These are phyloP conservation scores for Trichocladium uniseriatum DNA, from an alignment of 495 filamentous ascomycete species.

Conservation along the genomic window DNA sequence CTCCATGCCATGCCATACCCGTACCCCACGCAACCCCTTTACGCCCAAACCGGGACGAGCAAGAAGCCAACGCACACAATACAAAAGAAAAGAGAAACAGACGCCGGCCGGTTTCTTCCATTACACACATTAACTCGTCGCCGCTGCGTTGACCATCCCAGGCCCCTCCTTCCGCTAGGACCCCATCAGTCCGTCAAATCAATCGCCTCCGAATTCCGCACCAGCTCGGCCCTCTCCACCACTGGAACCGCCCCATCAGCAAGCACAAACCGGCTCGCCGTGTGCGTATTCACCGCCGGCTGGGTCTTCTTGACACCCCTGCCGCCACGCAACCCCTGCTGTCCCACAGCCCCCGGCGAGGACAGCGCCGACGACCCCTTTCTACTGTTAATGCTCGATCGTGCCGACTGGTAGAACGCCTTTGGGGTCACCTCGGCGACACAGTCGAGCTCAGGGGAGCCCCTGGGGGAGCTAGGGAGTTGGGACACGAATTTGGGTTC, in stretches of 20 bases:
- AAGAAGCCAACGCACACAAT: too few species aligned
- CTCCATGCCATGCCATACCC: too few species aligned
- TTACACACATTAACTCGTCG: too few species aligned
- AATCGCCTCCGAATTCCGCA: not conserved
- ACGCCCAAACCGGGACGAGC: too few species aligned
- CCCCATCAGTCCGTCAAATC: not conserved
- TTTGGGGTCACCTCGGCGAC: not conserved
- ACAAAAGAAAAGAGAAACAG: too few species aligned
- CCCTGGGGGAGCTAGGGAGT: not conserved
- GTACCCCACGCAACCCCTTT: too few species aligned
- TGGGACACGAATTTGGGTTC: not conserved
- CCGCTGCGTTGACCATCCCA: too few species aligned
- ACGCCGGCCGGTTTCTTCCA: too few species aligned
- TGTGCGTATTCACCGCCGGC: not conserved
- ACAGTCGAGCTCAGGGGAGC: not conserved
- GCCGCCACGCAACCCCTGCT: not conserved
- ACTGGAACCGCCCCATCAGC: not conserved
- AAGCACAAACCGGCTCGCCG: not conserved
- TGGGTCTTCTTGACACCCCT: not conserved
- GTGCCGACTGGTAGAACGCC: not conserved
- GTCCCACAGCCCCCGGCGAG: not conserved
- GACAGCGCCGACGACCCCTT: not conserved
- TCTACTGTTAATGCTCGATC: not conserved
- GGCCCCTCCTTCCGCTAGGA: too few species aligned
- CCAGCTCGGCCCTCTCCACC: slow-evolving; percentile 2